These are phyloP conservation scores for Fusarium brachygibbosum DNA, from an alignment of 2,329 filamentous ascomycete genomes.

Conservation along the genomic window DNA sequence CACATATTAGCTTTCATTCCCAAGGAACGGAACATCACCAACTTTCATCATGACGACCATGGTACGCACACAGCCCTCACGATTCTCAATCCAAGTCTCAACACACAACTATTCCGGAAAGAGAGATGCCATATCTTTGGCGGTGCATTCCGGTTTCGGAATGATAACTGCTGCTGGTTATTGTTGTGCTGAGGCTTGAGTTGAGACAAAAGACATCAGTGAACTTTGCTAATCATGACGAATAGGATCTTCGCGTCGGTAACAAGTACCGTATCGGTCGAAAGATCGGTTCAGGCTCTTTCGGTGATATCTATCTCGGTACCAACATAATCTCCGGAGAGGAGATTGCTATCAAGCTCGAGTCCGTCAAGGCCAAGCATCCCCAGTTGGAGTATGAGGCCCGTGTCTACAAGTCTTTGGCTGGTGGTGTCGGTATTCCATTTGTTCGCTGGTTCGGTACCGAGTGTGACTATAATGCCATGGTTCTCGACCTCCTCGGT, in stretches of 20 bases:
- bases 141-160: background rate
- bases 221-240: constrained; percentile 35
- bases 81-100: background rate
- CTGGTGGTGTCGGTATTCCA: constrained; percentile 96
- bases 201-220: background rate
- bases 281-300: constrained; percentile 97
- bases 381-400: constrained; percentile 99
- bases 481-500: constrained; percentile 97
- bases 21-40: constrained; percentile 40
- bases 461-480: constrained; percentile 99
- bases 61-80: constrained; percentile 54
- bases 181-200: background rate
- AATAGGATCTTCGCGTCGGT: constrained; percentile 95
- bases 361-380: constrained; percentile 99
- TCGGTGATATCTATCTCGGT: constrained; percentile 98
- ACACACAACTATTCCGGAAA: background rate
- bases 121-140: background rate
- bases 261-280: constrained; percentile 99
- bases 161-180: background rate
- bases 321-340: constrained; percentile 99
- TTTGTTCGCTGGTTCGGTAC: constrained; percentile 99
- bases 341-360: constrained; percentile 99
- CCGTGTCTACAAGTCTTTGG: constrained; percentile 89
- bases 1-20: constrained; percentile 36
- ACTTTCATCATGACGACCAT: constrained; percentile 64